Percentiles rank a stretch among this genome's conserved stretches.
phyloP scores from a whole-genome alignment of 2,329 filamentous ascomycete genomes.

The Sarocladium strictum region DNA sequence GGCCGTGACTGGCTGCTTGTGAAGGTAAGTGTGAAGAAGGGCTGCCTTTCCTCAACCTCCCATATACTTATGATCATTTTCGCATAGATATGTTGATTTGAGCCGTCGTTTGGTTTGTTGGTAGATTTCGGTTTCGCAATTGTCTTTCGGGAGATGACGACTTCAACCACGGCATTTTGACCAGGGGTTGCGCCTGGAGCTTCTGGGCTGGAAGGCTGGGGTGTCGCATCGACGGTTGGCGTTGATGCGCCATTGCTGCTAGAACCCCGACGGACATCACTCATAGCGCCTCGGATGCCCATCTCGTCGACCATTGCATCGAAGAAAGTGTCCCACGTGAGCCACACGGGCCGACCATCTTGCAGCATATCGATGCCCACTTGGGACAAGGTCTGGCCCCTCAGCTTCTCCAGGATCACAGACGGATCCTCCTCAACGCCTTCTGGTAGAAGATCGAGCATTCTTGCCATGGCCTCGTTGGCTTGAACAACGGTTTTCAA shows the following conservation, averaged over 20 bases:
- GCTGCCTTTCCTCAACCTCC: constrained; percentile 59
- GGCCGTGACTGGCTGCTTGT: constrained; percentile 49
- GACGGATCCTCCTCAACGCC: constrained; percentile 33
- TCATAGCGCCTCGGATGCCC: constrained; percentile 20
- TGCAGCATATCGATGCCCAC: constrained; percentile 70
- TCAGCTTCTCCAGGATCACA: constrained; percentile 51
- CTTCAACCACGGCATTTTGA: constrained; percentile 61
- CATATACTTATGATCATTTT: constrained; percentile 75
- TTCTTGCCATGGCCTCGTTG: constrained; percentile 67
- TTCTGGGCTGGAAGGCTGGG: background rate
- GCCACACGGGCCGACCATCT: constrained; percentile 54
- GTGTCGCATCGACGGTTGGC: background rate
- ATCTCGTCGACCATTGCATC: constrained; percentile 45
- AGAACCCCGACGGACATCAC: constrained; percentile 17
- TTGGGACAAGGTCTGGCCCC: constrained; percentile 61
- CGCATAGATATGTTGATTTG: constrained; percentile 45
- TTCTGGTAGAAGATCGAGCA: constrained; percentile 53
- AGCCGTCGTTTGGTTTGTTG: constrained; percentile 13
- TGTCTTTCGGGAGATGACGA: constrained; percentile 52
- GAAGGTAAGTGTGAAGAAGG: constrained; percentile 70
- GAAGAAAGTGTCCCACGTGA: constrained; percentile 54
- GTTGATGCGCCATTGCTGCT: constrained; percentile 13
- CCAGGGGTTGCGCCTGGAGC: constrained; percentile 17
- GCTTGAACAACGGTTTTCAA: constrained; percentile 66
- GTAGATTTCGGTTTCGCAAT: constrained; percentile 33